Base-by-base conservation (phyloP, 1,139 yeast species). In the Candida frijolesensis region DNA sequence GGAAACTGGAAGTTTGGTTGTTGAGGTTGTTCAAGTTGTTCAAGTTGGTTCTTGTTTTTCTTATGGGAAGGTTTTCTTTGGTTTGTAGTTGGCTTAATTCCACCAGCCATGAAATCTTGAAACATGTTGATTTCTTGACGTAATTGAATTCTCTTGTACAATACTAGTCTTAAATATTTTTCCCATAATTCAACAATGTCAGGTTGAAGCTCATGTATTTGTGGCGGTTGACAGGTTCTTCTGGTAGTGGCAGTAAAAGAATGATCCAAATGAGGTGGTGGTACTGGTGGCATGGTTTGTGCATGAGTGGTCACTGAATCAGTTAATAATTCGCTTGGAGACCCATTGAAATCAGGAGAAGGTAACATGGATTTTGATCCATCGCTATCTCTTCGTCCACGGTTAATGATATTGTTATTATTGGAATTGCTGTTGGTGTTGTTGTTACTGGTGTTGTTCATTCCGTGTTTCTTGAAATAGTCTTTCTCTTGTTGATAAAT, bases 111-210 rank as follows among this genome's bases (percentile, higher is more conserved):
- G 50, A 71, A 66, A 3, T 64, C 50, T 54, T 72, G 76, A 61
- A 68, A 76, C 52, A 66, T 57, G 40, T 57, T 61, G 48, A 76
- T 75, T 55, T 76, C 81, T 54, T 74, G 79, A 46, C 80, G 65
- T 48, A 76, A 63, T 51, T 67, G 69, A 39, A 76, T 74, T 42
- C 81, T 57, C 54, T 70, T 74, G 45, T 63, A 61, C 12, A 75
- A 54, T n/a, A 76, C 80, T 42, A 62, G 63, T 30, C 62, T 51
- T 50, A 76, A 68, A 56, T 76, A 76, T 19, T 58, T 60, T 45
- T 63, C 65, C 81, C 81, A 76, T n/a, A 70, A 58, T 18, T 63
- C 66, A 5, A 62, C 57, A 29, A 70, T 47, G 37, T 64, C 63
- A 2, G 12, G 14, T 12, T 46, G 29, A 25, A 25, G 10, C 7